These are phyloP conservation scores for Fragaria ananassa DNA, from an alignment of 306 rosid genomes.

Conservation along the genomic window DNA sequence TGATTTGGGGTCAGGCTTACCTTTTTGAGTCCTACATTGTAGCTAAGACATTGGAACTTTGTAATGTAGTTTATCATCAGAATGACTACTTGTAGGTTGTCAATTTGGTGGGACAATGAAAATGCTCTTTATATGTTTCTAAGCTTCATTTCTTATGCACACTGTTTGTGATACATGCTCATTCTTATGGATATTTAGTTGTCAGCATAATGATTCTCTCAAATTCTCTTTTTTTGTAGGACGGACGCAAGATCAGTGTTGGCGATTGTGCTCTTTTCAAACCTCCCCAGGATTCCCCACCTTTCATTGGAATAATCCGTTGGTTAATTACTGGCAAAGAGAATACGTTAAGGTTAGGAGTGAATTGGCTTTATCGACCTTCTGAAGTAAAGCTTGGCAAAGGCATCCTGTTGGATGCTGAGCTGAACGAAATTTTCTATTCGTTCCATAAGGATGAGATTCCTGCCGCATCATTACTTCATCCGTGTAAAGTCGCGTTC, in stretches of 20 bases:
- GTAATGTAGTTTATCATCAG: neutral
- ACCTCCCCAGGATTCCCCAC: slow-evolving; percentile 81
- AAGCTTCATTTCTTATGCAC: neutral
- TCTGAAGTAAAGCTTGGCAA: slow-evolving; percentile 75
- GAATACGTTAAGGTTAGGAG: slow-evolving; percentile 52
- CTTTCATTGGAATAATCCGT: slow-evolving; percentile 94
- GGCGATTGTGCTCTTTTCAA: slow-evolving; percentile 98
- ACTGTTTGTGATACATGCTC: neutral
- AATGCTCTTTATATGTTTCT: neutral
- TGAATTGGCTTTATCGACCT: slow-evolving; percentile 90
- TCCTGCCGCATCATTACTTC: slow-evolving; percentile 90
- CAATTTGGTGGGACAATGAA: neutral
- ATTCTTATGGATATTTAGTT: neutral
- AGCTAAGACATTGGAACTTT: neutral
- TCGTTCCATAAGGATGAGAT: slow-evolving; percentile 96
- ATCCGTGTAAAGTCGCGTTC: slow-evolving; percentile 95
- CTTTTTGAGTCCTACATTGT: neutral
- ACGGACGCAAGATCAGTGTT: slow-evolving; percentile 84
- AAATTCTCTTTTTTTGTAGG: slow-evolving; percentile 29
- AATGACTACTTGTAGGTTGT: neutral
- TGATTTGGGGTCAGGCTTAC: neutral
- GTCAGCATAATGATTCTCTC: neutral
- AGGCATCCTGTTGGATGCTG: slow-evolving; percentile 71
- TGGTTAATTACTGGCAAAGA: slow-evolving; percentile 45
- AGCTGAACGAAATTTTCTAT: slow-evolving; percentile 84